Percentiles rank a stretch among this genome's conserved stretches.
These are phyloP conservation scores for Immersiella caudata DNA, from an alignment of 495 filamentous ascomycete species.

Conservation along the genomic window DNA sequence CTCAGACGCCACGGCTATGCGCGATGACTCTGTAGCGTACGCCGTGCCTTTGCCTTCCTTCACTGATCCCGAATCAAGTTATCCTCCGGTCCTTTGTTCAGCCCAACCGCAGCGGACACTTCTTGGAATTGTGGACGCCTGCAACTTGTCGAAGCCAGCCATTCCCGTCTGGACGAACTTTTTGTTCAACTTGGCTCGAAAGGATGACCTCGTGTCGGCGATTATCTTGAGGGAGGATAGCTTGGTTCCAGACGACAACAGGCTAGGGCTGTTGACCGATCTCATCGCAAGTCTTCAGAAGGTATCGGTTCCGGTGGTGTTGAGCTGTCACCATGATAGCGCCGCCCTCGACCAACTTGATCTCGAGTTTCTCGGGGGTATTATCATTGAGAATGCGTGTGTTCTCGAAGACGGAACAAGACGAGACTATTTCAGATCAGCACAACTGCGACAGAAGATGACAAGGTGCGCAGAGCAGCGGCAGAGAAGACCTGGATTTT, in stretches of 20 bases:
- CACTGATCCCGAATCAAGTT: neutral
- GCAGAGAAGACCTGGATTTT: conserved; percentile 23
- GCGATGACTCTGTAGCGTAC: neutral
- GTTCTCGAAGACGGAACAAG: conserved; percentile 51
- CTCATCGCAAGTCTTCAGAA: conserved; percentile 20
- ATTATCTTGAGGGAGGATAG: conserved; percentile 4
- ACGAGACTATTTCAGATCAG: conserved; percentile 55
- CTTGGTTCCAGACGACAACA: neutral
- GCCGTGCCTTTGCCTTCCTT: conserved; percentile 14
- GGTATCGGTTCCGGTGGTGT: conserved; percentile 18
- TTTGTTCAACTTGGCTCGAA: conserved; percentile 17
- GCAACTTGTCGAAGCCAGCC: neutral
- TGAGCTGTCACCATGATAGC: conserved; percentile 22
- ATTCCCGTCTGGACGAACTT: conserved; percentile 16
- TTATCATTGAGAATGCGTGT: conserved; percentile 55
- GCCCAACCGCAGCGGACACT: neutral
- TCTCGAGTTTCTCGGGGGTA: conserved; percentile 31
- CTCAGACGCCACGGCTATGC: neutral
- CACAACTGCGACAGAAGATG: conserved; percentile 46
- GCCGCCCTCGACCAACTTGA: conserved; percentile 9
- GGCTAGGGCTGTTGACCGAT: neutral
- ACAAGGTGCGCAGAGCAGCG: conserved; percentile 21
- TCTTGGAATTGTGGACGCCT: conserved; percentile 11
- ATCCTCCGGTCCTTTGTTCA: neutral
- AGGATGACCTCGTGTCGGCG: conserved; percentile 1